A percentile compares a stretch with the other conserved stretches of the same genome.
These are phyloP conservation scores for Hypoxylon subgilvum DNA, from an alignment of 495 filamentous ascomycete species.

Conservation along the genomic window DNA sequence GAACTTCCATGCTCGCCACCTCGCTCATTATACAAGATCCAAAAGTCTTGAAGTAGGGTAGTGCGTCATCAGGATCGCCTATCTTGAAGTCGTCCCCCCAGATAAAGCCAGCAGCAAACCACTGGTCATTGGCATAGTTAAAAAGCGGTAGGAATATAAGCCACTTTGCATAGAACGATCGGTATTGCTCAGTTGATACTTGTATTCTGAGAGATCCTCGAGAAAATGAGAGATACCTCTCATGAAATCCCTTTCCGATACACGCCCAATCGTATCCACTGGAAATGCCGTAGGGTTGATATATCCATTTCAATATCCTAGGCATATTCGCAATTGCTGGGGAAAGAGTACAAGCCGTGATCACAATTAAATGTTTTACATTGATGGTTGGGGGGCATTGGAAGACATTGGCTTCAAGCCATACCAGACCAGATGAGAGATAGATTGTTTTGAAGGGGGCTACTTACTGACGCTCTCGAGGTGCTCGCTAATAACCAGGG, in stretches of 20 bases:
- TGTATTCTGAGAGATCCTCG: constrained; percentile 36
- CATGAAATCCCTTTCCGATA: constrained; percentile 36
- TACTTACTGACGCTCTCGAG: constrained; percentile 54
- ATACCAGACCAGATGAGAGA: too few relatives aligned
- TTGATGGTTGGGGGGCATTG: too few relatives aligned
- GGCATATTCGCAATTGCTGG: too few relatives aligned
- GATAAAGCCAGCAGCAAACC: constrained; percentile 71
- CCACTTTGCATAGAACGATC: constrained; percentile 52
- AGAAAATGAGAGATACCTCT: constrained; percentile 36
- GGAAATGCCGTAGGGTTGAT: too few relatives aligned
- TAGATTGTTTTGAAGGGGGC: too few relatives aligned
- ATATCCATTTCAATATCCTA: too few relatives aligned
- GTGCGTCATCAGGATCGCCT: constrained; percentile 45
- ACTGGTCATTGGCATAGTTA: constrained; percentile 70
- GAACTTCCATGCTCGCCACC: constrained; percentile 57
- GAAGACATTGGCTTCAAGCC: too few relatives aligned
- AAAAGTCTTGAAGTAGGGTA: constrained; percentile 58
- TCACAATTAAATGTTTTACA: too few relatives aligned
- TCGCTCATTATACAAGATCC: constrained; percentile 67
- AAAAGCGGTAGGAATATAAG: constrained; percentile 69
- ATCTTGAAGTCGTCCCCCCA: constrained; percentile 62
- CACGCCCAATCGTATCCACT: constrained; percentile 35
- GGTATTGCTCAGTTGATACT: constrained; percentile 29
- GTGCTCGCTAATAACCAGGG: constrained; percentile 66
- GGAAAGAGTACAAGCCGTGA: too few relatives aligned